phyloP scores from a whole-genome alignment of 139 green algal genomes.

The Picochlorum sp. region DNA sequence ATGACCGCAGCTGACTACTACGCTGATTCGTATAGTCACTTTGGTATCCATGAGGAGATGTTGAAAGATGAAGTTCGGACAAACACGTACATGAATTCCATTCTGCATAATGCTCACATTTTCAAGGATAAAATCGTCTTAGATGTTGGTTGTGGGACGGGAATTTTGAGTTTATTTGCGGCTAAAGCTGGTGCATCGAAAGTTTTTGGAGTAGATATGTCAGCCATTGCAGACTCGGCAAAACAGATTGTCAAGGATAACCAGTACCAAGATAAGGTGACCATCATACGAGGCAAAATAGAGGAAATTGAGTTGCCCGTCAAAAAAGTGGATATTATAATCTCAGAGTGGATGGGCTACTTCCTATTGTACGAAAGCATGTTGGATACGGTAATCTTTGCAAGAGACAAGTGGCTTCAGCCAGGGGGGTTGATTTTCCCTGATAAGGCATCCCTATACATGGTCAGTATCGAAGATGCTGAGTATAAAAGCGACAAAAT shows the following conservation, averaged over 20 bases:
- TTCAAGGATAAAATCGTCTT: slow-evolving; percentile 84
- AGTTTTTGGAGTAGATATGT: slow-evolving; percentile 88
- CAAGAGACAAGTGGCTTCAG: slow-evolving; percentile 76
- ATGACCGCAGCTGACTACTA: slow-evolving; percentile 75
- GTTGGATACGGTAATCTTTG: slow-evolving; percentile 81
- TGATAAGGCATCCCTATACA: slow-evolving; percentile 51
- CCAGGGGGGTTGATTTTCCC: slow-evolving; percentile 68
- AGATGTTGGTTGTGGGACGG: slow-evolving; percentile 85
- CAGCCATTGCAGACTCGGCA: slow-evolving; percentile 74
- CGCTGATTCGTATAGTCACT: slow-evolving; percentile 83
- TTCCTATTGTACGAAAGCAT: slow-evolving; percentile 48
- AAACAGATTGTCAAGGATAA: slow-evolving; percentile 77
- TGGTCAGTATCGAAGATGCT: slow-evolving; percentile 79
- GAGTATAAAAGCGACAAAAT: slow-evolving; percentile 88
- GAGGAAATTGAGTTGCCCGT: slow-evolving; percentile 65
- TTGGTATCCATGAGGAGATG: slow-evolving; percentile 91
- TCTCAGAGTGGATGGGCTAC: slow-evolving; percentile 81
- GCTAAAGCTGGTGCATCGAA: slow-evolving; percentile 68
- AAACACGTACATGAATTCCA: slow-evolving; percentile 70
- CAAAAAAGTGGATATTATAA: slow-evolving; percentile 76
- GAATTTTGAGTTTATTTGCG: slow-evolving; percentile 89
- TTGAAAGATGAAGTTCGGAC: slow-evolving; percentile 85
- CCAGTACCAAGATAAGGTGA: slow-evolving; percentile 50
- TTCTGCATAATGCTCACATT: slow-evolving; percentile 63
- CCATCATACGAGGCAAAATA: slow-evolving; percentile 78